phyloP scores from a whole-genome alignment of 805 yeast genomes.

The Candida multigemmis region DNA sequence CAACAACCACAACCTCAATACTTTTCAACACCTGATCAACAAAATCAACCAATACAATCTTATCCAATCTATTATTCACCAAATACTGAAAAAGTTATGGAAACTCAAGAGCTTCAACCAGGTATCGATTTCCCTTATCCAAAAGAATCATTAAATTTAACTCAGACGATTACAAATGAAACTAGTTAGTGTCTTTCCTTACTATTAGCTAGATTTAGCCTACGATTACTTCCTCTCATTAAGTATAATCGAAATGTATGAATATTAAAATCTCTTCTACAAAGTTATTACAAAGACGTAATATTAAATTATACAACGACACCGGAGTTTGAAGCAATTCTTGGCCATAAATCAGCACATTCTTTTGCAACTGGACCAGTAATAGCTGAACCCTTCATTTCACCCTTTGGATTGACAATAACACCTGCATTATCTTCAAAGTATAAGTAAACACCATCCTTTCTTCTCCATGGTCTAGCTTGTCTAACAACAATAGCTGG shows the following conservation, averaged over 20 bases:
- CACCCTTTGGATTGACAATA: constrained; percentile 99
- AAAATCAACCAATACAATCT: constrained; percentile 8
- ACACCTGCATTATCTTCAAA: constrained; percentile 99
- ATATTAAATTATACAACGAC: constrained; percentile 81
- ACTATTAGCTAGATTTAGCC: neutral
- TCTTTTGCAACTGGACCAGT: constrained; percentile 99
- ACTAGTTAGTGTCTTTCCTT: too few relatives aligned
- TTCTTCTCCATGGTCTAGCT: constrained; percentile 99
- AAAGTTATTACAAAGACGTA: constrained; percentile 1
- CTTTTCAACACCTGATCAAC: constrained; percentile 28
- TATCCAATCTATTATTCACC: too few relatives aligned
- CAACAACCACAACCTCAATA: constrained; percentile 27
- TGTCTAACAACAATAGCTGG: constrained; percentile 99
- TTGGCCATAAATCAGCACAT: constrained; percentile 99
- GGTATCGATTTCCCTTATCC: too few relatives aligned
- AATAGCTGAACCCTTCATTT: constrained; percentile 99
- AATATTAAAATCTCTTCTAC: neutral
- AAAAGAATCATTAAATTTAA: too few relatives aligned
- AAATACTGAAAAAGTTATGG: too few relatives aligned
- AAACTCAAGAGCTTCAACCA: too few relatives aligned
- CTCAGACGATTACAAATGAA: too few relatives aligned
- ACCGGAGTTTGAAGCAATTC: constrained; percentile 99
- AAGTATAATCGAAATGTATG: neutral
- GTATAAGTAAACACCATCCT: constrained; percentile 99
- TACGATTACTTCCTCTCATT: neutral